Conservation (phyloP, 2,329 filamentous ascomycete species). For the Ophiostoma perfectum region DNA sequence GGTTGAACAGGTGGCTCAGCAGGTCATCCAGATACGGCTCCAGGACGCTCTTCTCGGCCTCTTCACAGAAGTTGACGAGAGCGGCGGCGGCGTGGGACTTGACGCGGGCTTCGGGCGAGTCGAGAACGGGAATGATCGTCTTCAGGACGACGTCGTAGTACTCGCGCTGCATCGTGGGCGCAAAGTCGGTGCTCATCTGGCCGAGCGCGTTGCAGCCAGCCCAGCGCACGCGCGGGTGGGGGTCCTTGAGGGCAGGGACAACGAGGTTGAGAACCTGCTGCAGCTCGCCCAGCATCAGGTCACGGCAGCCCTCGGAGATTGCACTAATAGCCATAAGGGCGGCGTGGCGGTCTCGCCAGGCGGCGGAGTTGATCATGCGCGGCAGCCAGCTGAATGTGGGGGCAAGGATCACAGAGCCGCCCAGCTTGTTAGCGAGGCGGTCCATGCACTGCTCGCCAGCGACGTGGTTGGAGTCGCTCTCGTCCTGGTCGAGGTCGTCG, state of each 20-base stretch:
- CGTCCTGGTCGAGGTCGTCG: conserved; percentile 91
- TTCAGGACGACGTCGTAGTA: conserved; percentile 83
- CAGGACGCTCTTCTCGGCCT: conserved; percentile 85
- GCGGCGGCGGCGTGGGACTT: conserved; percentile 97
- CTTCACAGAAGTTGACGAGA: conserved; percentile 97
- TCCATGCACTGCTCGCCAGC: conserved; percentile 99
- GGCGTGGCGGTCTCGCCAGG: conserved; percentile 92
- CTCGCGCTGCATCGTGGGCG: conserved; percentile 94
- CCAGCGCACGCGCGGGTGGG: conserved; percentile 91
- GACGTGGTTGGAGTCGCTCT: conserved; percentile 95
- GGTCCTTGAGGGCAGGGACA: conserved; percentile 82
- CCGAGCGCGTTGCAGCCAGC: conserved; percentile 97
- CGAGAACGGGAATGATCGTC: conserved; percentile 86
- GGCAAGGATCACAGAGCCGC: conserved; percentile 83
- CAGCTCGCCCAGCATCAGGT: conserved; percentile 90
- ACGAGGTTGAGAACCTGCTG: conserved; percentile 92
- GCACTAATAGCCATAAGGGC: conserved; percentile 98
- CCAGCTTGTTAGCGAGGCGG: conserved; percentile 91
- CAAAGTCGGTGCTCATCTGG: conserved; percentile 99
- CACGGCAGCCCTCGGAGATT: conserved; percentile 93
- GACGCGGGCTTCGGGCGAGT: conserved; percentile 84
- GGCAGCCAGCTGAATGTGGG: conserved; percentile 97
- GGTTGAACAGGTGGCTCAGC: conserved; percentile 74
- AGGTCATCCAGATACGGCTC: conserved; percentile 91
- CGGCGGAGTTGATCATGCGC: conserved; percentile 90